Percentiles rank a stretch among this genome's conserved stretches.
Evolutionary conservation across 2,329 filamentous ascomycete genomes (phyloP).

Genomic region (Thermothelomyces thermophilus): DNA sequence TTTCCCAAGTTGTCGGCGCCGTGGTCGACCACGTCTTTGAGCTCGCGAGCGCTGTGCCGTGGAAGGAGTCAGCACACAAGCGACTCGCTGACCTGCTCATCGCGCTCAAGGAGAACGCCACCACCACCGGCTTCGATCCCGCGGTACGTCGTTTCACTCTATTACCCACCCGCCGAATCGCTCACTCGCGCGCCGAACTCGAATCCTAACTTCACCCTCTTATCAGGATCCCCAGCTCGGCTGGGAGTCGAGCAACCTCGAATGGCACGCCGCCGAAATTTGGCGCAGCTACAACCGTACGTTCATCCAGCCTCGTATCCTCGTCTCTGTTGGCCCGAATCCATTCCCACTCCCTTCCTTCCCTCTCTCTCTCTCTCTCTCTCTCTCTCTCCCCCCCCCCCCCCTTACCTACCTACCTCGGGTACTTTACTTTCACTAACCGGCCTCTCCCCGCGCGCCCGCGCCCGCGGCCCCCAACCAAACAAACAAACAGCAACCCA

Average conservation of each 20-base stretch:
- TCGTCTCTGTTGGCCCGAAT: not conserved
- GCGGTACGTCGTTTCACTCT: not conserved
- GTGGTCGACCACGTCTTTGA: not conserved
- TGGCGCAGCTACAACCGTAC: not conserved
- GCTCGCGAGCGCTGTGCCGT: not conserved
- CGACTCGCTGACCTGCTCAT: not conserved
- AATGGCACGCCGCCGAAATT: not conserved
- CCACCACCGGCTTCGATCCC: not conserved
- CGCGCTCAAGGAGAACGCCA: not conserved
- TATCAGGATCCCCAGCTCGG: not conserved
- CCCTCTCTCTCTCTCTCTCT: too few relatives aligned
- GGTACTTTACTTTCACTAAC: not conserved
- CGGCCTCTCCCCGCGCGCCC: not conserved
- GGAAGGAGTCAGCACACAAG: not conserved
- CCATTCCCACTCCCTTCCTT: too few relatives aligned
- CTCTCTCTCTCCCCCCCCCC: too few relatives aligned
- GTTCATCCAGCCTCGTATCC: not conserved
- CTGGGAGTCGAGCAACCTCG: not conserved
- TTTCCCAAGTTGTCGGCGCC: not conserved
- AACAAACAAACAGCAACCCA: not conserved
- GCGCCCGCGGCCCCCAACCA: too few relatives aligned
- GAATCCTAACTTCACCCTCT: not conserved
- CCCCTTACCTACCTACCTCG: too few relatives aligned
- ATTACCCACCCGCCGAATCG: not conserved
- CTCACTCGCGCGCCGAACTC: too few relatives aligned